A percentile compares a stretch with the other conserved stretches of the same genome.
These are phyloP conservation scores for Leccinum pseudoinsigne DNA, from an alignment of 1,284 basidiomycete genomes.

Conservation along the genomic window DNA sequence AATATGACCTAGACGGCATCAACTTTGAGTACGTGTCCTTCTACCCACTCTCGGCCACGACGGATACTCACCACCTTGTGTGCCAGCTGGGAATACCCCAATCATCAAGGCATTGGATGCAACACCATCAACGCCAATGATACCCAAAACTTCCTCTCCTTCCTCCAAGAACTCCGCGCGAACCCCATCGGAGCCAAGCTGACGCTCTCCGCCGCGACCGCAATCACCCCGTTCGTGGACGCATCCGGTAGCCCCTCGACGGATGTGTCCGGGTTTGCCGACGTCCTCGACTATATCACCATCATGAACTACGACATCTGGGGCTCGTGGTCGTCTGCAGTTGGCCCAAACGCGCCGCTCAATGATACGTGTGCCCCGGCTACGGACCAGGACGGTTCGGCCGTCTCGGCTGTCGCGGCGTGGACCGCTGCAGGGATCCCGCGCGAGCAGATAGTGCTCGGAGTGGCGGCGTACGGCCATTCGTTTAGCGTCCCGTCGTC, in stretches of 20 bases:
- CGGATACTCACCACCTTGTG: conserved; percentile 6
- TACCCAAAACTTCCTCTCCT: conserved; percentile 43
- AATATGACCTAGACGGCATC: conserved; percentile 41
- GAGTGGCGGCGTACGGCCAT: conserved; percentile 60
- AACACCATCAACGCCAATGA: conserved; percentile 46
- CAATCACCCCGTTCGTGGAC: conserved; percentile 56
- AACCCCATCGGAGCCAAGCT: conserved; percentile 40
- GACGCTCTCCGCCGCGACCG: conserved; percentile 60
- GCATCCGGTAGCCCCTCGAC: conserved; percentile 49
- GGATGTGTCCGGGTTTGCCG: conserved; percentile 47
- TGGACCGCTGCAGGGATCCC: conserved; percentile 71
- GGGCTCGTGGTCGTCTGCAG: conserved; percentile 47
- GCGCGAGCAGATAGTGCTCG: conserved; percentile 60
- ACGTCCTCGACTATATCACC: conserved; percentile 60
- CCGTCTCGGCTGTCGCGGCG: conserved; percentile 53
- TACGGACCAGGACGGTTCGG: conserved; percentile 59
- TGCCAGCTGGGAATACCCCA: conserved; percentile 53
- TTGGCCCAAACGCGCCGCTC: conserved; percentile 71
- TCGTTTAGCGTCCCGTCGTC: conserved; percentile 37
- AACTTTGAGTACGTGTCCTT: conserved; percentile 22
- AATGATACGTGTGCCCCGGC: conserved; percentile 56
- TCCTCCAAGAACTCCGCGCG: conserved; percentile 46
- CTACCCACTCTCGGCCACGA: neutral
- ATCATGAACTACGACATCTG: conserved; percentile 79
- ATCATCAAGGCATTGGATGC: conserved; percentile 42